These are phyloP conservation scores for Candida pseudoglaebosa DNA, from an alignment of 805 yeast genomes.

Conservation along the genomic window DNA sequence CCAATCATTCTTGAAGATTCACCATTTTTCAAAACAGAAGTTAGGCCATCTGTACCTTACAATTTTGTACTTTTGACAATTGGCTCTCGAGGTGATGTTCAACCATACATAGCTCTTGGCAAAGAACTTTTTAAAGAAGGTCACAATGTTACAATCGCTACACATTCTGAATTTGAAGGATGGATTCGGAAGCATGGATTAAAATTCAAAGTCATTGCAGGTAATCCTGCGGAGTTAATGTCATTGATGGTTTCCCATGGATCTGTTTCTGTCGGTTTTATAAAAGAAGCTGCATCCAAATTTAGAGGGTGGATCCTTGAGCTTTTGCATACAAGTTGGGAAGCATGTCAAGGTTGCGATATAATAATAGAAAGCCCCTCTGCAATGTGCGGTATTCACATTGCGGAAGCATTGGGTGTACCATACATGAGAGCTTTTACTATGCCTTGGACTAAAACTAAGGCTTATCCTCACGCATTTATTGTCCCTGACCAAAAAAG, in stretches of 20 bases:
- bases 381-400: slow-evolving; percentile 92
- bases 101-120: slow-evolving; percentile 90
- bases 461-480: slow-evolving; percentile 96
- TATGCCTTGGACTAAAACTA: slow-evolving; percentile 97
- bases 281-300: slow-evolving; percentile 76
- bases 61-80: slow-evolving; percentile 75
- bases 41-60: slow-evolving; percentile 51
- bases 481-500: slow-evolving; percentile 89
- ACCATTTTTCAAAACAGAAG: slow-evolving; percentile 48
- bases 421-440: slow-evolving; percentile 95
- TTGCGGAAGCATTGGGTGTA: slow-evolving; percentile 85
- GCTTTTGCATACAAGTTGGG: slow-evolving; percentile 71
- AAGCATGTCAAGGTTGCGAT: slow-evolving; percentile 79
- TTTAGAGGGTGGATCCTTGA: slow-evolving; percentile 84
- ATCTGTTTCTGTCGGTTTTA: slow-evolving; percentile 73
- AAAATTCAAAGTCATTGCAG: slow-evolving; percentile 73
- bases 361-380: slow-evolving; percentile 92
- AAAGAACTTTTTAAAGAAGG: slow-evolving; percentile 77
- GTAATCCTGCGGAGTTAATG: slow-evolving; percentile 91
- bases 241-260: slow-evolving; percentile 90
- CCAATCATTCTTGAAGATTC: slow-evolving; percentile 69
- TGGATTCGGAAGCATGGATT: slow-evolving; percentile 72
- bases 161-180: slow-evolving; percentile 74
- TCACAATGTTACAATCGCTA: slow-evolving; percentile 77
- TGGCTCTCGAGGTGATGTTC: slow-evolving; percentile 96